These are phyloP conservation scores for Globisporangium ultimum DNA, from an alignment of 352 stramenopile species.

Conservation along the genomic window DNA sequence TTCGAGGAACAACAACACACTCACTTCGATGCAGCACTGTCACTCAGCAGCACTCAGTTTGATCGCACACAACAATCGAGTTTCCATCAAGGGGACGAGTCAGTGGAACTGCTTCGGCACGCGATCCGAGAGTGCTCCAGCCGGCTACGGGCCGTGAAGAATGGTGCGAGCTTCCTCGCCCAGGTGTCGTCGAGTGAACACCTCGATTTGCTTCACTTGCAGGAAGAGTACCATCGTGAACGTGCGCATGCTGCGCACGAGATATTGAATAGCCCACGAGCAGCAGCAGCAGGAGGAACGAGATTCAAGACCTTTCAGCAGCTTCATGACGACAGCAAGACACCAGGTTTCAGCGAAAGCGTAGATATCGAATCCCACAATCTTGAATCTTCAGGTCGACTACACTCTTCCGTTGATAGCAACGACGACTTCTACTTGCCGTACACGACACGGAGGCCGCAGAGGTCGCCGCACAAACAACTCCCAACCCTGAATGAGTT, in stretches of 20 bases:
- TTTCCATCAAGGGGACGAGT: constrained; percentile 23
- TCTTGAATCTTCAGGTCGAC: neutral
- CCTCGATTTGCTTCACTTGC: constrained; percentile 30
- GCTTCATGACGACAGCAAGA: neutral
- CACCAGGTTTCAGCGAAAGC: constrained; percentile 1
- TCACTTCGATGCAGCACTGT: neutral
- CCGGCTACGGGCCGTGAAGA: constrained; percentile 43
- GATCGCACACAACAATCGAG: too few species aligned
- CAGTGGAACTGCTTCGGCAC: constrained; percentile 43
- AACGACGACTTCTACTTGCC: constrained; percentile 42
- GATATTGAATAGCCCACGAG: neutral
- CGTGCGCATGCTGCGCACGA: neutral
- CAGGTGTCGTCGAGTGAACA: constrained; percentile 26
- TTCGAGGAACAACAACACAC: neutral
- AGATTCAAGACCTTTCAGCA: neutral
- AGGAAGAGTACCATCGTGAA: constrained; percentile 26
- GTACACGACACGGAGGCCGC: constrained; percentile 59
- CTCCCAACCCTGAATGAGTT: constrained; percentile 46
- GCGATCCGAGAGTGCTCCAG: constrained; percentile 50
- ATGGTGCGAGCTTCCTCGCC: constrained; percentile 44
- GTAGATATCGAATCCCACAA: neutral
- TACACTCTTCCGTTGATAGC: neutral
- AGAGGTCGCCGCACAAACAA: constrained; percentile 37
- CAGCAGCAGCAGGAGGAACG: neutral
- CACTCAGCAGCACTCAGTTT: constrained; percentile 8